Evolutionary conservation across 768 basidiomycete species (phyloP).

Genomic region (Neoboletus brunneissimus): DNA sequence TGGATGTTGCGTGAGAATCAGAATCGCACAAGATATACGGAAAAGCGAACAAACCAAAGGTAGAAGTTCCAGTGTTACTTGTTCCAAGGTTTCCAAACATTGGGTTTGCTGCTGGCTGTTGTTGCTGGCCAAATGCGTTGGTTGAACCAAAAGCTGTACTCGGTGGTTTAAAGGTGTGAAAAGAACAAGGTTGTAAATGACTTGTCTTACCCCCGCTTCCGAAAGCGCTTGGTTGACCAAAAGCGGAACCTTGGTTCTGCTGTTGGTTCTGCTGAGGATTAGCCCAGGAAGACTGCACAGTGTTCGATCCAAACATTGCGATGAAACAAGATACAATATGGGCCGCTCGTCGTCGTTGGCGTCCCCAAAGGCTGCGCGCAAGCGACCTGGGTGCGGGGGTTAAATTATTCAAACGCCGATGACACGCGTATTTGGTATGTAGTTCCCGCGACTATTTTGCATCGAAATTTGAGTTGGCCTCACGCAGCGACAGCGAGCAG

Average conservation of each 20-base stretch:
- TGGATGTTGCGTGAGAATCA: conserved; percentile 5
- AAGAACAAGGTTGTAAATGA: conserved; percentile 29
- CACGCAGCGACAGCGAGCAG: neutral
- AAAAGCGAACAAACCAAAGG: conserved; percentile 34
- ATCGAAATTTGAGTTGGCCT: conserved; percentile 11
- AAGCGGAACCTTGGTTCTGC: conserved; percentile 51
- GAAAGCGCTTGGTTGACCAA: conserved; percentile 70
- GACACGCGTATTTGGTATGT: conserved; percentile 18
- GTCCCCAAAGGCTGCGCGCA: conserved; percentile 10
- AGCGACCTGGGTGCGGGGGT: conserved; percentile 21
- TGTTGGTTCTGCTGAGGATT: conserved; percentile 65
- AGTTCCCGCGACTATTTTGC: conserved; percentile 22
- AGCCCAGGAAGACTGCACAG: conserved; percentile 62
- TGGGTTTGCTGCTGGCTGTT: conserved; percentile 68
- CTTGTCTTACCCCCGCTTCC: conserved; percentile 46
- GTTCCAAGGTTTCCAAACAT: conserved; percentile 71
- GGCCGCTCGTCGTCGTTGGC: conserved; percentile 26
- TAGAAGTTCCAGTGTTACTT: conserved; percentile 32
- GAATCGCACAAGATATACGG: neutral
- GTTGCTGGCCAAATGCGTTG: conserved; percentile 63
- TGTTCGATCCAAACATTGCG: conserved; percentile 59
- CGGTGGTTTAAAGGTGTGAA: conserved; percentile 23
- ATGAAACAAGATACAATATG: conserved; percentile 12
- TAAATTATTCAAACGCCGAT: conserved; percentile 17
- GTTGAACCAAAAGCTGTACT: conserved; percentile 52